Evolutionary conservation across 371 early-diverging fungal species (phyloP).

Genomic region (Mortierella sp.): DNA sequence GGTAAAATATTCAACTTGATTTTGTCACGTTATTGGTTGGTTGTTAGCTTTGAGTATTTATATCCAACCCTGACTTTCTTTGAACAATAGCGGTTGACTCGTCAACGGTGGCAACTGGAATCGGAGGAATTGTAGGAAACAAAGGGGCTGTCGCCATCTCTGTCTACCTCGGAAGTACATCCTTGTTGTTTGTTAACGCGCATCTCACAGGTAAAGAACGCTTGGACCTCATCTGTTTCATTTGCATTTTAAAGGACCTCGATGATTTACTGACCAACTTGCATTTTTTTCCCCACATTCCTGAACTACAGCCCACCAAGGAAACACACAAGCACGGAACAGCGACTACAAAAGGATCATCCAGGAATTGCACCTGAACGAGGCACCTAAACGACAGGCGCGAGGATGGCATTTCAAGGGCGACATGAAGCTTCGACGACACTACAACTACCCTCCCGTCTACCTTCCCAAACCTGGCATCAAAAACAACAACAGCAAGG

Average conservation of each 20-base stretch:
- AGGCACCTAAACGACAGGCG: constrained; percentile 42
- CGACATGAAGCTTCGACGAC: constrained; percentile 54
- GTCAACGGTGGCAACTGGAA: constrained; percentile 66
- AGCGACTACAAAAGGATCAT: constrained; percentile 55
- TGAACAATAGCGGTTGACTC: constrained; percentile 46
- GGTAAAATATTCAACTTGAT: constrained; percentile 26
- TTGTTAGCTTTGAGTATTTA: background rate
- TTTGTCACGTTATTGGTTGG: background rate
- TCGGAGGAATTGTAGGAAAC: constrained; percentile 80
- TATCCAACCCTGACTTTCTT: background rate
- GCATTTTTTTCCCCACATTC: background rate
- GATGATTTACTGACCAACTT: background rate
- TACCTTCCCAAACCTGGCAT: constrained; percentile 13
- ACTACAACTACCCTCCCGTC: constrained; percentile 31
- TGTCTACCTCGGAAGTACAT: constrained; percentile 67
- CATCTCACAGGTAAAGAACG: constrained; percentile 75
- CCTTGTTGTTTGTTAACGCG: constrained; percentile 79
- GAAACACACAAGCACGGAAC: constrained; percentile 45
- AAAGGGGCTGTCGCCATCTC: constrained; percentile 87
- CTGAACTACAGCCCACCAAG: constrained; percentile 32
- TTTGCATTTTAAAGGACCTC: background rate
- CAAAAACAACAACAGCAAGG: constrained; percentile 1
- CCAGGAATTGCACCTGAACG: constrained; percentile 48
- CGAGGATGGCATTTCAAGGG: constrained; percentile 51
- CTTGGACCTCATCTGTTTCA: background rate